Evolutionary conservation across 257 asterid species (phyloP).

Genomic region (Echium plantagineum): DNA sequence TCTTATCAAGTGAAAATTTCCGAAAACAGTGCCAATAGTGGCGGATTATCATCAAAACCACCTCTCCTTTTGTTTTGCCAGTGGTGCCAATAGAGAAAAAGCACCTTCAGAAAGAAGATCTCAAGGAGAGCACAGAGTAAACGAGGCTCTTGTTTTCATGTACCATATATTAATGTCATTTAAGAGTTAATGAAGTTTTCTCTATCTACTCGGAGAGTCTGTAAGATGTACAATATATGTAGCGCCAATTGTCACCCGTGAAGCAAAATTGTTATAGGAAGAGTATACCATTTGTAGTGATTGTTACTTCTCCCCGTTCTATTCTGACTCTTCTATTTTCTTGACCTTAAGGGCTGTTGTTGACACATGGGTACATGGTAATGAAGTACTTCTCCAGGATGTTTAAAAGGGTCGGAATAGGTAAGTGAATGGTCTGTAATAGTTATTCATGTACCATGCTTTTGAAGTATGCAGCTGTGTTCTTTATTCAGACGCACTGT

Average conservation of each 20-base stretch:
- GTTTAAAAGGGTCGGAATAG: not conserved
- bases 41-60: constrained; percentile 7
- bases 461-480: not conserved
- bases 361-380: too few relatives aligned
- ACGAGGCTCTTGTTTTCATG: not conserved
- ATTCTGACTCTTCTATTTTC: not conserved
- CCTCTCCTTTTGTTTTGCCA: not conserved
- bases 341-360: too few relatives aligned
- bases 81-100: not conserved
- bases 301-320: not conserved
- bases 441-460: not conserved
- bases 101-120: constrained; percentile 6
- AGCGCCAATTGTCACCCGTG: not conserved
- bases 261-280: not conserved
- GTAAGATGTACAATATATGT: not conserved
- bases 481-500: too few relatives aligned
- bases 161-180: not conserved
- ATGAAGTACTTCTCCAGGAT: not conserved
- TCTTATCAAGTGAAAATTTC: constrained; percentile 50
- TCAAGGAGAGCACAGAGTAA: constrained; percentile 3
- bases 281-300: not conserved
- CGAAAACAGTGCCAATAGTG: constrained; percentile 73
- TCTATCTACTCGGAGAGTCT: not conserved
- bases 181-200: not conserved
- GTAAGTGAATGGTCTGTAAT: not conserved